A percentile compares a stretch with the other conserved stretches of the same genome.
Conservation (phyloP, 176 grass and related monocot genomes). For the Juncus inflexus region DNA sequence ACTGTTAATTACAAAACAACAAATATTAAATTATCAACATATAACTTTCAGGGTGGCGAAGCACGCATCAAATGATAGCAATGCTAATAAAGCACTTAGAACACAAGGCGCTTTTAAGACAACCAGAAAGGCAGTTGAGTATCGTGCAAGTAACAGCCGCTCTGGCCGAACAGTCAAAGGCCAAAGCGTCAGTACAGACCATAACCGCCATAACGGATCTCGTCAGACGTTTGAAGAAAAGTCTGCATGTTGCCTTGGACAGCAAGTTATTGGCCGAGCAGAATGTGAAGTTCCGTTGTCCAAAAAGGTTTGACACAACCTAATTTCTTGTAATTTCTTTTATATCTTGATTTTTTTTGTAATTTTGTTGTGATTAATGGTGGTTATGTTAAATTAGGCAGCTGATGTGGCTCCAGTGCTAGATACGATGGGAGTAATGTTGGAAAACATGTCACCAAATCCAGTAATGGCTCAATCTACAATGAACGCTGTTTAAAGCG, state of each 20-base stretch:
- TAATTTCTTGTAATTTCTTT: constrained; percentile 15
- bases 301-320: constrained; percentile 92
- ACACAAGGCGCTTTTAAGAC: constrained; percentile 79
- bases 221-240: constrained; percentile 89
- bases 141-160: constrained; percentile 74
- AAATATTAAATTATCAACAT: too few relatives aligned
- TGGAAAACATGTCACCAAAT: constrained; percentile 83
- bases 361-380: constrained; percentile 1
- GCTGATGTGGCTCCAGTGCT: constrained; percentile 96
- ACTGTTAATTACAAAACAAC: too few relatives aligned
- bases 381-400: constrained; percentile 50
- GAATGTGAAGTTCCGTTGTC: constrained; percentile 80
- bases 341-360: constrained; percentile 12
- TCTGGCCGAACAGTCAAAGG: constrained; percentile 77
- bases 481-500: constrained; percentile 84
- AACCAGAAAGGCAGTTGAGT: constrained; percentile 79
- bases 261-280: constrained; percentile 52
- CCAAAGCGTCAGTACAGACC: constrained; percentile 66
- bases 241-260: constrained; percentile 75
- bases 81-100: constrained; percentile 97
- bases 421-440: constrained; percentile 97
- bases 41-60: constrained; percentile 72
- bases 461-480: constrained; percentile 78
- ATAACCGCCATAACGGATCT: constrained; percentile 97
- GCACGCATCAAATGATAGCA: constrained; percentile 77